phyloP scores from a whole-genome alignment of 2,329 filamentous ascomycete species.

The Fusarium lateritium region DNA sequence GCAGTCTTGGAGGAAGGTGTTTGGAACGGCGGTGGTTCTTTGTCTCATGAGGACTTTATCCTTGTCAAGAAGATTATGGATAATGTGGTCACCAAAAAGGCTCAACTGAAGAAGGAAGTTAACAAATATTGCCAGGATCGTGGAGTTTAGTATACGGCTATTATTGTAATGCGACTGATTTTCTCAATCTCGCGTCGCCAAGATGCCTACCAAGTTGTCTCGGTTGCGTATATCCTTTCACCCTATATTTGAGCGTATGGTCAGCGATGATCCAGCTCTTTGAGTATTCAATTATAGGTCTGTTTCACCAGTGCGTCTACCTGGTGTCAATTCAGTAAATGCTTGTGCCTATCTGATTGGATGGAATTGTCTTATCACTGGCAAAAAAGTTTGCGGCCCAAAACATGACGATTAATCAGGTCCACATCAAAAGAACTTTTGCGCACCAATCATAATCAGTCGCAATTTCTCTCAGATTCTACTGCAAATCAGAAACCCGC shows the following conservation, averaged over 20 bases:
- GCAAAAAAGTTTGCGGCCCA: background rate
- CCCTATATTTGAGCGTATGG: too few relatives aligned
- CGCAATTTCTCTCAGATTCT: background rate
- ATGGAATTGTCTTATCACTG: constrained; percentile 10
- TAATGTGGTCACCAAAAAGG: constrained; percentile 72
- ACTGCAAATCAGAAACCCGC: background rate
- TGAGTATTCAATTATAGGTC: too few relatives aligned
- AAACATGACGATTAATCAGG: constrained; percentile 2
- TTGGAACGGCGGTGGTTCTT: constrained; percentile 37
- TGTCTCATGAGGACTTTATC: constrained; percentile 34
- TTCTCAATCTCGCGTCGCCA: too few relatives aligned
- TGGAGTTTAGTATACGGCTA: constrained; percentile 52
- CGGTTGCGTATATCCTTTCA: too few relatives aligned
- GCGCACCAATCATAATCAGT: constrained; percentile 17
- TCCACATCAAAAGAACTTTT: background rate
- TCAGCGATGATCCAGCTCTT: too few relatives aligned
- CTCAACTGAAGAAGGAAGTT: constrained; percentile 80
- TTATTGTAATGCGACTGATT: too few relatives aligned
- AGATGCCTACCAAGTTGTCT: too few relatives aligned
- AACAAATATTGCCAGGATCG: constrained; percentile 80
- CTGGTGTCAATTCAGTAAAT: too few relatives aligned
- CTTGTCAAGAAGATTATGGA: constrained; percentile 72
- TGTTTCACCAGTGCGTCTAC: too few relatives aligned
- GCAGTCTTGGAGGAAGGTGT: constrained; percentile 37
- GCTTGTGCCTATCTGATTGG: too few relatives aligned